Conservation (phyloP, 169 alveolate species). For the Cryptosporidium ubiquitum region DNA sequence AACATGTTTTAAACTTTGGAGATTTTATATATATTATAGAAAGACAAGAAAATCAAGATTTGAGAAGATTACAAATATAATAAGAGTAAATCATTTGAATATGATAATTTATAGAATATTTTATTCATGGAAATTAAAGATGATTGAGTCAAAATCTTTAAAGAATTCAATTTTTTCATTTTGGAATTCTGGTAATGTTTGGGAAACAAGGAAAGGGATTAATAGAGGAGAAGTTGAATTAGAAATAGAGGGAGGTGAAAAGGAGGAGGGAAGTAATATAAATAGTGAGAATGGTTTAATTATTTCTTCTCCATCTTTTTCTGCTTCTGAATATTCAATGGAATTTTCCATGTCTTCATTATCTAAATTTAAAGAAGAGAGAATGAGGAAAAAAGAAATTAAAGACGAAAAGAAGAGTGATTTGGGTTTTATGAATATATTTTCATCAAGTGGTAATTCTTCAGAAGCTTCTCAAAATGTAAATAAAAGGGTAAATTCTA, state of each 20-base stretch:
- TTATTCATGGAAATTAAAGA: constrained; percentile 54
- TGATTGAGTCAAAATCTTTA: constrained; percentile 33
- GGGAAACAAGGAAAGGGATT: too few species aligned
- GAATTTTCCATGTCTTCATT: background rate
- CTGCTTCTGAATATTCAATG: background rate
- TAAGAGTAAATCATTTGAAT: background rate
- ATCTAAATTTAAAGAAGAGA: background rate
- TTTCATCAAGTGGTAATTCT: background rate
- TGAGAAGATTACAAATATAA: constrained; percentile 14
- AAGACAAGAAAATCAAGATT: constrained; percentile 44
- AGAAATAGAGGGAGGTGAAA: background rate
- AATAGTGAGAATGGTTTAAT: too few species aligned
- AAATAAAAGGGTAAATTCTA: too few species aligned
- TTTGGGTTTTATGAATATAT: background rate
- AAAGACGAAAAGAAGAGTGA: background rate
- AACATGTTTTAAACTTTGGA: constrained; percentile 56
- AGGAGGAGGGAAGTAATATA: too few species aligned
- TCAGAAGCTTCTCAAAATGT: background rate
- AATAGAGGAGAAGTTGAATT: background rate
- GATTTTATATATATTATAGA: constrained; percentile 35
- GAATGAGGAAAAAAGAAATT: background rate
- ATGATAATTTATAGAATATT: constrained; percentile 10
- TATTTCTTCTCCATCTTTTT: background rate
- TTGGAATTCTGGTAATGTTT: background rate
- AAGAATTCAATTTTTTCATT: constrained; percentile 46